Evolutionary conservation across 257 asterid genomes (phyloP).

Genomic region (Solanum lycopersicoides): DNA sequence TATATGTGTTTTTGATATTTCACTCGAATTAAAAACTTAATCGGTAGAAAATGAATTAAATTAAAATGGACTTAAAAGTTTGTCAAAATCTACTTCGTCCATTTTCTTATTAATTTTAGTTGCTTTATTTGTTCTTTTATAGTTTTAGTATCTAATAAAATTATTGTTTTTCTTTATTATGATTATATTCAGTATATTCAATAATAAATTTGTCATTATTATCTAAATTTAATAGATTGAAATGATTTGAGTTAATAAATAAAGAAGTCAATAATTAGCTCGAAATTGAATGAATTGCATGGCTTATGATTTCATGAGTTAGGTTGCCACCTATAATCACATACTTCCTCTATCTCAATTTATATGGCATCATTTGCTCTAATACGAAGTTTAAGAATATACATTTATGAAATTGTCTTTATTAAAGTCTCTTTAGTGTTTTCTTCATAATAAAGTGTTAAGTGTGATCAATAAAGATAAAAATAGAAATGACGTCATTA

Average conservation of each 20-base stretch:
- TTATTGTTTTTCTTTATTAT: not conserved
- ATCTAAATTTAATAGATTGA: not conserved
- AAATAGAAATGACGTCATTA: too few relatives aligned
- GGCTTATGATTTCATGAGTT: not conserved
- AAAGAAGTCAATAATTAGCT: not conserved
- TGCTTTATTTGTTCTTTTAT: not conserved
- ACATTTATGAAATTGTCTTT: not conserved
- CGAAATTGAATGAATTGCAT: not conserved
- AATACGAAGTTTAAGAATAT: too few relatives aligned
- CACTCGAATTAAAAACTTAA: not conserved
- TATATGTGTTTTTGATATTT: too few relatives aligned
- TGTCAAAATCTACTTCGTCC: not conserved
- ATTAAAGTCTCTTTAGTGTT: not conserved
- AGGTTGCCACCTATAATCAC: not conserved
- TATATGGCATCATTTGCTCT: not conserved
- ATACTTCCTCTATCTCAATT: not conserved
- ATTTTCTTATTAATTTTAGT: not conserved
- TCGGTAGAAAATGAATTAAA: too few relatives aligned
- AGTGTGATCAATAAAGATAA: not conserved
- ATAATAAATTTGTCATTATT: not conserved
- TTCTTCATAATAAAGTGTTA: not conserved
- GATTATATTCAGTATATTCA: not conserved
- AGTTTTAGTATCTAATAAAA: not conserved
- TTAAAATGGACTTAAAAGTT: not conserved
- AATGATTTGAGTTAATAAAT: not conserved